Percentiles rank a stretch among this genome's conserved stretches.
Evolutionary conservation across 495 filamentous ascomycete genomes (phyloP).

Genomic region (Saxophila tyrrhenica): DNA sequence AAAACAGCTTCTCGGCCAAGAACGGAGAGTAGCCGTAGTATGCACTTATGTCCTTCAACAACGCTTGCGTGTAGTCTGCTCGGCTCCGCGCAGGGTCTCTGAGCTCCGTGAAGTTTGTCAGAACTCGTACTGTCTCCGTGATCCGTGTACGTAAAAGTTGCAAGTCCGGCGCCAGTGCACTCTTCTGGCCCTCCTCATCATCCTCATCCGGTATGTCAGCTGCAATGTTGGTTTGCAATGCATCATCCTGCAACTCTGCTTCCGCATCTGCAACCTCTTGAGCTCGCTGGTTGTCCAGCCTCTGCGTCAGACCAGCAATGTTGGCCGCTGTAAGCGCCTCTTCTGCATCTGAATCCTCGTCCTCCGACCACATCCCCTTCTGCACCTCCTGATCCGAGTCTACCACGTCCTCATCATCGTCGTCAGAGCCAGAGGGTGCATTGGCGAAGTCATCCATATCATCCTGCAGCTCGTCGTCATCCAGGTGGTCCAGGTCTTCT

Average conservation of each 20-base stretch:
- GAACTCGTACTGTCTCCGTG: conserved; percentile 81
- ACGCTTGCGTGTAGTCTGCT: conserved; percentile 72
- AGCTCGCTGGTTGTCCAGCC: conserved; percentile 59
- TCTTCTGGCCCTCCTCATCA: conserved; percentile 38
- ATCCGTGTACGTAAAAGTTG: conserved; percentile 83
- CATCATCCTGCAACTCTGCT: conserved; percentile 72
- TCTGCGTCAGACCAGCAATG: conserved; percentile 78
- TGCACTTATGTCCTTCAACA: conserved; percentile 83
- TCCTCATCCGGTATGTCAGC: conserved; percentile 54
- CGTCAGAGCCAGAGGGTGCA: conserved; percentile 51
- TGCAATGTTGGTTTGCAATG: conserved; percentile 88
- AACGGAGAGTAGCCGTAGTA: conserved; percentile 85
- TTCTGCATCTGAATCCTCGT: conserved; percentile 78
- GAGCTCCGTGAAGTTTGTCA: conserved; percentile 75
- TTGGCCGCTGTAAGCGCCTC: conserved; percentile 92
- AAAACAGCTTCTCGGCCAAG: conserved; percentile 76
- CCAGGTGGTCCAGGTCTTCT: conserved; percentile 39
- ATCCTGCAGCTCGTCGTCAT: conserved; percentile 32
- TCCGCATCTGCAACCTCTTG: conserved; percentile 66
- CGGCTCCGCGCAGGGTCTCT: conserved; percentile 67
- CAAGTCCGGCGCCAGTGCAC: conserved; percentile 68
- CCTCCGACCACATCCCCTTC: conserved; percentile 77
- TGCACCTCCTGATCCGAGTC: conserved; percentile 27
- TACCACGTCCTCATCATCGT: conserved; percentile 31
- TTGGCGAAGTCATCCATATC: conserved; percentile 33